Conservation (phyloP, 257 asterid species). For the Linderniella brevidens region DNA sequence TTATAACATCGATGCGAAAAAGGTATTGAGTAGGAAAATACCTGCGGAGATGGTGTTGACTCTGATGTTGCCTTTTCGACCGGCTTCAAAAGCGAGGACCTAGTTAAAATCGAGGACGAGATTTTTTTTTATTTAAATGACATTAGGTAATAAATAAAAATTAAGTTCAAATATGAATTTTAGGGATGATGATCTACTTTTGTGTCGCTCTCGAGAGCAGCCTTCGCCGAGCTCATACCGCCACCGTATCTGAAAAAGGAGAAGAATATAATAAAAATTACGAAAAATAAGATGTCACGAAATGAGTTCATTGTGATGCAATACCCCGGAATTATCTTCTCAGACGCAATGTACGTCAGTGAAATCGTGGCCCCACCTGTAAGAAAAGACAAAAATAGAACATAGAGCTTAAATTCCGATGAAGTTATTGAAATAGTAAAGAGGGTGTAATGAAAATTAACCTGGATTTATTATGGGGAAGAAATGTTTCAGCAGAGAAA, state of each 20-base stretch:
- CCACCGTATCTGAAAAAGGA: slow-evolving; percentile 80
- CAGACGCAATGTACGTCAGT: slow-evolving; percentile 87
- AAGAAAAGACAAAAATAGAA: slow-evolving; percentile 1
- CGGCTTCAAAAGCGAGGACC: slow-evolving; percentile 97
- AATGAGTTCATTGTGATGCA: slow-evolving; percentile 1
- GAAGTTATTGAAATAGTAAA: too few species aligned
- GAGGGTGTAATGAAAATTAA: slow-evolving; percentile 8
- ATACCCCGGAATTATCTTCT: slow-evolving; percentile 93
- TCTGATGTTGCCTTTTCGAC: slow-evolving; percentile 58
- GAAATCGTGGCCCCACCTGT: slow-evolving; percentile 93
- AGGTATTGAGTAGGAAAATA: slow-evolving; percentile 11
- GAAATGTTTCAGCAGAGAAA: slow-evolving; percentile 61
- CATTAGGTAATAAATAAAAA: too few species aligned
- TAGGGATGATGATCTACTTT: slow-evolving; percentile 21
- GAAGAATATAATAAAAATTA: slow-evolving; percentile 1
- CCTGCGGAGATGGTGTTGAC: slow-evolving; percentile 98
- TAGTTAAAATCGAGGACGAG: slow-evolving; percentile 2
- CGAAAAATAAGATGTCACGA: neutral
- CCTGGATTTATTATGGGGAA: slow-evolving; percentile 82
- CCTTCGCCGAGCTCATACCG: slow-evolving; percentile 96
- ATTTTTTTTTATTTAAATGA: too few species aligned
- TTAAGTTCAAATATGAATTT: neutral
- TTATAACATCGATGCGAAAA: too few species aligned
- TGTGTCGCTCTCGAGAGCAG: slow-evolving; percentile 96
- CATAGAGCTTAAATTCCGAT: too few species aligned